Evolutionary conservation across 768 basidiomycete species (phyloP).

Genomic region (Boletus vermiculosoides): DNA sequence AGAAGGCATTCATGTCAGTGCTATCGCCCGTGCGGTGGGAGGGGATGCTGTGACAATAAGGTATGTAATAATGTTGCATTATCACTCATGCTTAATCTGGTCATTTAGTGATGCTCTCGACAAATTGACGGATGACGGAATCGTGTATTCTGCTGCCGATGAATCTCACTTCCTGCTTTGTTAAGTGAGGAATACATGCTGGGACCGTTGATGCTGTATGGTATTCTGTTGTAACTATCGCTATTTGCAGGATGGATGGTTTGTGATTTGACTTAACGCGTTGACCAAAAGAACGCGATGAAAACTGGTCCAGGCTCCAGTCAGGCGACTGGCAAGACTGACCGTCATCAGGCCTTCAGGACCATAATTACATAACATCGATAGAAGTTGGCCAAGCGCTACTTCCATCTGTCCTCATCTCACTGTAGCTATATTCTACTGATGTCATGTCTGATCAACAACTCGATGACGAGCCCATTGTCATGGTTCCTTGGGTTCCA

Average conservation of each 20-base stretch:
- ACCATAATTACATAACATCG: slow-evolving; percentile 7
- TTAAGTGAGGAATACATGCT: slow-evolving; percentile 28
- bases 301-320: background rate
- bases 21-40: slow-evolving; percentile 66
- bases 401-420: background rate
- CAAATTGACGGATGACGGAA: slow-evolving; percentile 73
- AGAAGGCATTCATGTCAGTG: slow-evolving; percentile 74
- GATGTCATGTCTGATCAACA: slow-evolving; percentile 13
- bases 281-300: background rate
- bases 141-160: slow-evolving; percentile 76
- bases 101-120: slow-evolving; percentile 68
- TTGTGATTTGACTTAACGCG: background rate
- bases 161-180: slow-evolving; percentile 72
- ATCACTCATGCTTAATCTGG: background rate
- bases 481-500: slow-evolving; percentile 1
- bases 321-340: too few relatives aligned
- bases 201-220: background rate
- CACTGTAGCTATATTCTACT: background rate
- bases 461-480: slow-evolving; percentile 2
- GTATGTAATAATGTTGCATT: slow-evolving; percentile 36
- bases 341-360: too few relatives aligned
- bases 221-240: background rate
- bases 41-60: slow-evolving; percentile 59
- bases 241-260: background rate
- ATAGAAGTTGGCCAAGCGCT: background rate